Percentiles rank a stretch among this genome's conserved stretches.
These are phyloP conservation scores for Leptographium wingfieldii DNA, from an alignment of 2,329 filamentous ascomycete genomes.

Conservation along the genomic window DNA sequence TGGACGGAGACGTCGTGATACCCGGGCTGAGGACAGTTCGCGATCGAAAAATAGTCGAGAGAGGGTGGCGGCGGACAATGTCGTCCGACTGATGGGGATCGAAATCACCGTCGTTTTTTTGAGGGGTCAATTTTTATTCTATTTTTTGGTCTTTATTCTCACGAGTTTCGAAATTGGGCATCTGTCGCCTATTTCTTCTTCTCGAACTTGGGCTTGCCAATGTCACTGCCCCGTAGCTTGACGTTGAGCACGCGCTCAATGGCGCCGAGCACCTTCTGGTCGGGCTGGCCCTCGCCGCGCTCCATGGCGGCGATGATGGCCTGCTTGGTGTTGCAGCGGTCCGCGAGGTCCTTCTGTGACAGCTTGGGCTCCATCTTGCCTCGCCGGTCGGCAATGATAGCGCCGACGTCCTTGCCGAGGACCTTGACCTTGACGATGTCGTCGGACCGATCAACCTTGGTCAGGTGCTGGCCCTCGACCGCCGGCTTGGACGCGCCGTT, in stretches of 20 bases:
- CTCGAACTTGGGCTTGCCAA: slow-evolving; percentile 69
- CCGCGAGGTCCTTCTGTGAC: slow-evolving; percentile 82
- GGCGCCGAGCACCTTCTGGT: slow-evolving; percentile 66
- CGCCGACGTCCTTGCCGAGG: slow-evolving; percentile 66
- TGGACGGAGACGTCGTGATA: not conserved
- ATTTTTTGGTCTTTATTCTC: not conserved
- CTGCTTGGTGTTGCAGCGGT: slow-evolving; percentile 78
- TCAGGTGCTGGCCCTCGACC: slow-evolving; percentile 84
- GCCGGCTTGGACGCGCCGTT: slow-evolving; percentile 51
- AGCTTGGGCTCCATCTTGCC: slow-evolving; percentile 81
- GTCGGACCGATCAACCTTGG: slow-evolving; percentile 94
- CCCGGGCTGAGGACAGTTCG: too few species aligned
- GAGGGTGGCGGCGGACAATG: too few species aligned
- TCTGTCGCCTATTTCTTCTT: slow-evolving; percentile 21
- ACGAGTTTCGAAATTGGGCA: not conserved
- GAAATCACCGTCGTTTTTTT: not conserved
- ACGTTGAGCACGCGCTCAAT: slow-evolving; percentile 83
- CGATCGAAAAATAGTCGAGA: too few species aligned
- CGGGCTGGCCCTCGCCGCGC: slow-evolving; percentile 61
- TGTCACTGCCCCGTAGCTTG: slow-evolving; percentile 74
- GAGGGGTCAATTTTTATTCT: not conserved
- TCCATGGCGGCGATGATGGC: slow-evolving; percentile 76
- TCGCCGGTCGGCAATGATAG: slow-evolving; percentile 69
- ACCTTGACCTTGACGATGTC: slow-evolving; percentile 97
- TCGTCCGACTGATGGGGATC: too few species aligned